Evolutionary conservation across 371 early-diverging fungal genomes (phyloP).

Genomic region (Coemansia sp.): DNA sequence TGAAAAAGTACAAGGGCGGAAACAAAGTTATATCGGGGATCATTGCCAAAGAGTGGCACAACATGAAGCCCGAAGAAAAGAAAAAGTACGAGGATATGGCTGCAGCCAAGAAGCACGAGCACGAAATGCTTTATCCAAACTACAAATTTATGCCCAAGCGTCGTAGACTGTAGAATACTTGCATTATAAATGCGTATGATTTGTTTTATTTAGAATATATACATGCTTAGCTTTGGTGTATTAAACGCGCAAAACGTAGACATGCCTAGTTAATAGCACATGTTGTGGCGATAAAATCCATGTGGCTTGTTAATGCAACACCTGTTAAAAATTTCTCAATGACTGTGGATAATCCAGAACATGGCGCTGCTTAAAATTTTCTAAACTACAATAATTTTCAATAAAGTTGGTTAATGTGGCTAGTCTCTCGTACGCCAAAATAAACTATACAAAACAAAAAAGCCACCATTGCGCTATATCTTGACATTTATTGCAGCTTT

Average conservation of each 20-base stretch:
- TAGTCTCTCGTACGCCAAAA: background rate
- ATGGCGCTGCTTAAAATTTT: too few relatives aligned
- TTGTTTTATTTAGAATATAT: background rate
- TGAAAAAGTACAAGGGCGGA: constrained; percentile 38
- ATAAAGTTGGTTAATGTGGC: too few relatives aligned
- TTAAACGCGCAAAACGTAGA: background rate
- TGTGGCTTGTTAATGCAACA: too few relatives aligned
- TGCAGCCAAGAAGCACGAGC: constrained; percentile 55
- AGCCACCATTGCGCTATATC: background rate
- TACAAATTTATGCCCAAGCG: constrained; percentile 66
- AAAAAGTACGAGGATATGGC: constrained; percentile 39
- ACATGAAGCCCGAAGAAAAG: constrained; percentile 19
- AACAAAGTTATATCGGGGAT: constrained; percentile 49
- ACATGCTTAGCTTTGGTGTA: background rate
- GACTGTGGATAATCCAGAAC: too few relatives aligned
- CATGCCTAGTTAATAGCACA: too few relatives aligned
- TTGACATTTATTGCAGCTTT: background rate
- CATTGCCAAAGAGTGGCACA: constrained; percentile 44
- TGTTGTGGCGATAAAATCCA: too few relatives aligned
- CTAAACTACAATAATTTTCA: too few relatives aligned
- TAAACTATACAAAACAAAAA: background rate
- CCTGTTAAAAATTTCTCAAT: too few relatives aligned
- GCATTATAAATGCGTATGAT: constrained; percentile 14
- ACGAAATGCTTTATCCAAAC: constrained; percentile 61
- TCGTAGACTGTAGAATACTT: constrained; percentile 34